Conservation (phyloP, 129 eudicot species). For the Dittrichia graveolens region DNA sequence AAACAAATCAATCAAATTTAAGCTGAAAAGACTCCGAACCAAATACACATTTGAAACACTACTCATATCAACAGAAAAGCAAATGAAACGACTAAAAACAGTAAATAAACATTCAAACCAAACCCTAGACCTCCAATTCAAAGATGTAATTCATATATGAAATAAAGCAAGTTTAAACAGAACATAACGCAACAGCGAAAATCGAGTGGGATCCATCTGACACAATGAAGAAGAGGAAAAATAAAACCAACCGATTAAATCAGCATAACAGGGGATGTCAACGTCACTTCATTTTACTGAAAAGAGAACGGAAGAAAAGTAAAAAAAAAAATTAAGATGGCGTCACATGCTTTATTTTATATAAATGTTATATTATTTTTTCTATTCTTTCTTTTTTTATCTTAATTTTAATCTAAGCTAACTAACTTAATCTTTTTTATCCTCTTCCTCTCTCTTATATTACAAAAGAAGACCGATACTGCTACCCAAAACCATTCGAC, state of each 20-base stretch:
- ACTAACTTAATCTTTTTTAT: no score
- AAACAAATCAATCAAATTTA: constrained; percentile 12
- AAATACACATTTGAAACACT: background rate
- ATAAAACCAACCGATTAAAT: constrained; percentile 28
- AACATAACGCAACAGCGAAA: constrained; percentile 10
- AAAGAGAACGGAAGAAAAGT: no score
- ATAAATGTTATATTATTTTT: no score
- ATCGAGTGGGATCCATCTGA: constrained; percentile 17
- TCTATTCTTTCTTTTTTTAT: no score
- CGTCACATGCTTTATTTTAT: no score
- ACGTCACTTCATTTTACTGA: no score
- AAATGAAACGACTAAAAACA: constrained; percentile 17
- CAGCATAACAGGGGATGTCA: constrained; percentile 26
- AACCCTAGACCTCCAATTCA: constrained; percentile 22
- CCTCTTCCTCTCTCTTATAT: no score
- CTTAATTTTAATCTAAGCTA: no score
- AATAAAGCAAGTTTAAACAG: constrained; percentile 15
- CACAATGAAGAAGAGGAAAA: background rate
- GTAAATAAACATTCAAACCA: constrained; percentile 11
- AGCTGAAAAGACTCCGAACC: constrained; percentile 2
- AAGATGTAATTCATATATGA: background rate
- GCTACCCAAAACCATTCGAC: no score
- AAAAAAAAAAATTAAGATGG: no score
- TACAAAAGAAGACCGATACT: no score
- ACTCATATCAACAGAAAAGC: background rate